Percentiles rank a stretch among this genome's conserved stretches.
phyloP scores from a whole-genome alignment of 306 rosid genomes.

The Hylodesmum podocarpum region DNA sequence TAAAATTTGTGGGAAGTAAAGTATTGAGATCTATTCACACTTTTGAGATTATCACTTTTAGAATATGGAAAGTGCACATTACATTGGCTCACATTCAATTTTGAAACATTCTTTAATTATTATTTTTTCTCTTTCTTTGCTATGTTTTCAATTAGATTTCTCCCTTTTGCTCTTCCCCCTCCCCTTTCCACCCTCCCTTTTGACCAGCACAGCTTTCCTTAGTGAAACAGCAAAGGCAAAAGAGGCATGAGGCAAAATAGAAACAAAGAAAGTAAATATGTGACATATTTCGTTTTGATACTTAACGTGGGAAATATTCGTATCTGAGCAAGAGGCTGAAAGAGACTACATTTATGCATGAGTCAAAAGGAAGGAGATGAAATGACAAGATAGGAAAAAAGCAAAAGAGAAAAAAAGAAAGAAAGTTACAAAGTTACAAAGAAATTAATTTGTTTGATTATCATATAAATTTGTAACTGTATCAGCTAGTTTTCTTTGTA shows the following conservation, averaged over 20 bases:
- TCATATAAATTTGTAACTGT: neutral
- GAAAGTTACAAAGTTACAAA: neutral
- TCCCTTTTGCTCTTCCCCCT: neutral
- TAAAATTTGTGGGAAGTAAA: neutral
- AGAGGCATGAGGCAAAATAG: slow-evolving; percentile 9
- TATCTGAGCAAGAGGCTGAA: neutral
- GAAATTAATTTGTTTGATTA: neutral
- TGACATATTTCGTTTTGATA: neutral
- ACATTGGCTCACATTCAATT: neutral
- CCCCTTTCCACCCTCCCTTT: slow-evolving; percentile 3
- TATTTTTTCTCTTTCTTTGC: neutral
- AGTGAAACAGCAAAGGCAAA: slow-evolving; percentile 21
- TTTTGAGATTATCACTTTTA: neutral
- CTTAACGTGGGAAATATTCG: neutral
- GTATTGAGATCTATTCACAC: neutral
- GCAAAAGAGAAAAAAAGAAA: too few relatives aligned
- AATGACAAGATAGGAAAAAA: neutral
- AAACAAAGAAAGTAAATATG: neutral
- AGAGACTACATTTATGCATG: neutral
- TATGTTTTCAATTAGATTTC: neutral
- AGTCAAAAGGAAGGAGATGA: slow-evolving; percentile 6
- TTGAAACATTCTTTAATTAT: neutral
- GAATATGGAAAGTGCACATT: neutral
- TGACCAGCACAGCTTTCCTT: slow-evolving; percentile 11
- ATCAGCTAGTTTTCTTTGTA: neutral